Evolutionary conservation across 768 basidiomycete genomes (phyloP).

Genomic region (Lentinula aciculospora): DNA sequence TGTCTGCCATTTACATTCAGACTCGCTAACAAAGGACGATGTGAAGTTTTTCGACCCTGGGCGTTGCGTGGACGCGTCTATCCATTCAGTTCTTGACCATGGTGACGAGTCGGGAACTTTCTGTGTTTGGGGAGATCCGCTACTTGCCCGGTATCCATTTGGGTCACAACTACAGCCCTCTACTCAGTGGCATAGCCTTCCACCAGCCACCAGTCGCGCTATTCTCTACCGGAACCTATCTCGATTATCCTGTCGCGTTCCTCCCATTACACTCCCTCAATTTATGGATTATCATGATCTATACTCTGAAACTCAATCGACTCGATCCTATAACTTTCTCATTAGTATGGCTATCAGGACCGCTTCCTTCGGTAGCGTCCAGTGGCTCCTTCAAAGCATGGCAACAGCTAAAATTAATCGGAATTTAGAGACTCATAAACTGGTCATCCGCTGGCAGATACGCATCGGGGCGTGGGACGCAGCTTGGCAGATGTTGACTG

Average conservation of each 20-base stretch:
- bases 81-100: neutral
- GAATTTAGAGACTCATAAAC: conserved; percentile 51
- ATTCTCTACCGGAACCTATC: conserved; percentile 39
- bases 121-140: conserved; percentile 2
- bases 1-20: conserved; percentile 14
- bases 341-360: conserved; percentile 45
- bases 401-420: conserved; percentile 29
- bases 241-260: conserved; percentile 12
- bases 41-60: conserved; percentile 20
- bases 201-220: conserved; percentile 21
- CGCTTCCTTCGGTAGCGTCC: conserved; percentile 40
- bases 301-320: conserved; percentile 30
- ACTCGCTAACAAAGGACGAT: conserved; percentile 19
- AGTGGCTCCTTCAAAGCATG: conserved; percentile 44
- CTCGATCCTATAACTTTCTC: conserved; percentile 41
- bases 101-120: neutral
- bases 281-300: conserved; percentile 47
- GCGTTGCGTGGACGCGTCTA: conserved; percentile 6
- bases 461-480: conserved; percentile 49
- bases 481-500: conserved; percentile 38
- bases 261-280: conserved; percentile 25
- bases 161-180: conserved; percentile 3
- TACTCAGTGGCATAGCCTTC: conserved; percentile 13
- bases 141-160: conserved; percentile 1
- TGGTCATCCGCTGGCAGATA: conserved; percentile 53